Evolutionary conservation across 495 filamentous ascomycete genomes (phyloP).

Genomic region (Pyrenopolyporus hunteri): DNA sequence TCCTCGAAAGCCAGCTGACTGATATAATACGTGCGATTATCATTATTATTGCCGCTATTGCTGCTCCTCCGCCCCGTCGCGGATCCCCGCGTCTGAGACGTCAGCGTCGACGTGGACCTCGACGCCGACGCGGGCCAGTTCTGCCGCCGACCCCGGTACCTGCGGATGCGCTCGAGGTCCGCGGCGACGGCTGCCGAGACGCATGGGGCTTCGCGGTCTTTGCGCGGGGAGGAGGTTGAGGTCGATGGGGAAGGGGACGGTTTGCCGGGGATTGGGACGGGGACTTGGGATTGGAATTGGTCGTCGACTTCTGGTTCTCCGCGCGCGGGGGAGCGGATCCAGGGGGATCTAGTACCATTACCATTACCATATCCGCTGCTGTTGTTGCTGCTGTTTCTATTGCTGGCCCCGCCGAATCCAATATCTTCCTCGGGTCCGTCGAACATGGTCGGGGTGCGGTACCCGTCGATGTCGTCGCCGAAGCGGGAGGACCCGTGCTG

Average conservation of each 20-base stretch:
- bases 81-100: neutral
- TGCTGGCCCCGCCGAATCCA: neutral
- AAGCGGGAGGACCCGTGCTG: neutral
- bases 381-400: neutral
- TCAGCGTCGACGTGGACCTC: neutral
- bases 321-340: too few species aligned
- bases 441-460: neutral
- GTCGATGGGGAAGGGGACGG: neutral
- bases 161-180: constrained; percentile 31
- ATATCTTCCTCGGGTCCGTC: neutral
- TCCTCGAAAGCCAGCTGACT: constrained; percentile 25
- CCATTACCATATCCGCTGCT: too few species aligned
- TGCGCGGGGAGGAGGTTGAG: neutral
- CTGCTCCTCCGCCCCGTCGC: neutral
- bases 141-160: constrained; percentile 16
- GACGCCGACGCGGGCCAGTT: constrained; percentile 6
- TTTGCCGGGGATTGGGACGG: neutral
- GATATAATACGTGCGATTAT: constrained; percentile 10
- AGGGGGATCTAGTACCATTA: too few species aligned
- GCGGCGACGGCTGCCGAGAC: constrained; percentile 16
- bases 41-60: neutral
- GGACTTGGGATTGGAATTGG: neutral
- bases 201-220: neutral
- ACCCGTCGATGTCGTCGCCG: constrained; percentile 5
- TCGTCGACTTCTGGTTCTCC: neutral